phyloP scores from a whole-genome alignment of 495 filamentous ascomycete species.

The Pseudoneurospora amorphoporcata region DNA sequence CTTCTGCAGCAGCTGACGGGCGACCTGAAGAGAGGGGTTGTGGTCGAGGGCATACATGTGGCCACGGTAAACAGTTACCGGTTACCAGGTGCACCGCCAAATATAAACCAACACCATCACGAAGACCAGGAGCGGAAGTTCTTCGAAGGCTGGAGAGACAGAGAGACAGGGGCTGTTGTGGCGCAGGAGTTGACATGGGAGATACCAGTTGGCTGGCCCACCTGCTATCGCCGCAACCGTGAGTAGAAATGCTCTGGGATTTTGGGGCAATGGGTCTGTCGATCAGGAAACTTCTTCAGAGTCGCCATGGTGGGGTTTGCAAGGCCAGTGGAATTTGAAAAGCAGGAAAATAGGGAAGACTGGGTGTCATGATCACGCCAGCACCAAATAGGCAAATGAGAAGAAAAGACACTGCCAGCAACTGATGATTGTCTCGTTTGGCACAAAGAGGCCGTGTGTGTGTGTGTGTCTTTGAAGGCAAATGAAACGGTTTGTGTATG shows the following conservation, averaged over 20 bases:
- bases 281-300: no score
- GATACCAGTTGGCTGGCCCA: background rate
- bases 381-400: background rate
- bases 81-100: background rate
- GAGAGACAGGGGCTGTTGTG: background rate
- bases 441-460: background rate
- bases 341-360: background rate
- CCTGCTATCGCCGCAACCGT: background rate
- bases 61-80: background rate
- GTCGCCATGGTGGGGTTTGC: background rate
- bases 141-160: background rate
- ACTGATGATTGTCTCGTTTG: background rate
- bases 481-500: no score
- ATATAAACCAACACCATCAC: fast-evolving
- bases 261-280: no score
- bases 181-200: background rate
- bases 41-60: background rate
- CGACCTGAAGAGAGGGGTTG: background rate
- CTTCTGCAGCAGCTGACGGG: background rate
- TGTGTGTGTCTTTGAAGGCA: background rate
- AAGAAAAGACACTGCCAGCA: background rate
- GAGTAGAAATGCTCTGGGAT: no score
- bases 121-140: background rate
- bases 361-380: background rate
- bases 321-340: background rate